Evolutionary conservation across 129 eudicot genomes (phyloP), one percentile per base, ranked within the genome.

Genomic region (Artemisia argyi): DNA sequence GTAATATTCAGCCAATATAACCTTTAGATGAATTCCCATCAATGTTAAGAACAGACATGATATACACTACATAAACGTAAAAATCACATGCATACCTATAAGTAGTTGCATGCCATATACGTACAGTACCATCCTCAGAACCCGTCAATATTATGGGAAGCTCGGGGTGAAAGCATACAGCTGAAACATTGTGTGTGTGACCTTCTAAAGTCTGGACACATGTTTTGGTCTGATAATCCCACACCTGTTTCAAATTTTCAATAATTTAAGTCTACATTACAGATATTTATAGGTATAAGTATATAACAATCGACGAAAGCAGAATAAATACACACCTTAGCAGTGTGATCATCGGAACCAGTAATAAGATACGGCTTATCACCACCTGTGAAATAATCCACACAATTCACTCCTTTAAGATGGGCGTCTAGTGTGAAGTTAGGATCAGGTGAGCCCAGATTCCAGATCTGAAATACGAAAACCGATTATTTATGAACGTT

Each of bases 391-490:
- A 90, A 90, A 84, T 94, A 94, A 79, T 90, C 97, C 53, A 94
- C 99, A 88, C 99, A 94, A 24, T 94, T 94, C 46, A 94, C 99
- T 22, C 99, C 99, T 94, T 94, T 94, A n/a, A 88, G 68, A 84
- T 94, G 99, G 46, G 97, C 99, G 68, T 94, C 99, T 73, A 94
- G 66, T 10, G 99, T 90, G 73, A 90, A 88, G 81, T 88, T 90
- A 72, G 99, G 97, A 71, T 94, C 97, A 76, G 99, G 91, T 62
- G 96, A 88, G 64, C 96, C 97, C 65, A 94, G 99, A 83, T 90
- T 94, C 99, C 99, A 94, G 24, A 94, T 90, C 99, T 94, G 77
- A 59, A 74, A 79, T 19, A 61, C 19, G 32, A 48, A 69, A 47
- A 44, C 61, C 3, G 18, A 57, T 20, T 65, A 51, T 39, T 24